These are phyloP conservation scores for Pleurotus platypus DNA, from an alignment of 768 basidiomycete species.

Conservation along the genomic window DNA sequence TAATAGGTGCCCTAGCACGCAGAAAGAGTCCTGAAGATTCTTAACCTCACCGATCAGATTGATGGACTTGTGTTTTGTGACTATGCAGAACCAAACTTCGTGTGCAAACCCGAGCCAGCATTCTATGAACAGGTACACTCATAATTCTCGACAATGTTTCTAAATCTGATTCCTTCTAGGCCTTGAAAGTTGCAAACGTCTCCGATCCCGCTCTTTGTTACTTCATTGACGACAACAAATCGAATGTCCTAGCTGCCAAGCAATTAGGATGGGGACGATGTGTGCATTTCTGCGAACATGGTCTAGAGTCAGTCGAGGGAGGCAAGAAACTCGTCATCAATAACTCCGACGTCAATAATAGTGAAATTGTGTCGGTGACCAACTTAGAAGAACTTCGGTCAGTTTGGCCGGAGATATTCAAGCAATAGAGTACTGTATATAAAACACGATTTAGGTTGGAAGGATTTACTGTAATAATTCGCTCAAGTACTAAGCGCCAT, in stretches of 20 bases:
- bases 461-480: too few species aligned
- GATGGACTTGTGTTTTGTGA: conserved; percentile 80
- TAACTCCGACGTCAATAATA: conserved; percentile 27
- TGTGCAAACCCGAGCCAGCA: conserved; percentile 77
- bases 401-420: conserved; percentile 78
- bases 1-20: conserved; percentile 57
- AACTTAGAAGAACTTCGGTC: conserved; percentile 63
- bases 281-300: conserved; percentile 74
- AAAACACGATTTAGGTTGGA: not conserved
- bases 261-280: conserved; percentile 68
- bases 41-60: conserved; percentile 68
- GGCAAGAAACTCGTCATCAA: conserved; percentile 50
- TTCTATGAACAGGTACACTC: conserved; percentile 58
- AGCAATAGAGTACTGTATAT: conserved; percentile 13
- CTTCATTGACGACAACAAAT: conserved; percentile 76
- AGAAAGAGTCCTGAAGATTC: conserved; percentile 69
- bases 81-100: conserved; percentile 61
- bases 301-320: conserved; percentile 60
- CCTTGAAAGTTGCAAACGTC: conserved; percentile 58
- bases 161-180: conserved; percentile 34
- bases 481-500: too few species aligned
- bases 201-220: conserved; percentile 67
- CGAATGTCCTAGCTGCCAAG: conserved; percentile 66
- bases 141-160: not conserved
- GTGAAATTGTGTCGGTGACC: conserved; percentile 48